Conservation (phyloP, 2,329 filamentous ascomycete genomes). For the Xylariales sp. region DNA sequence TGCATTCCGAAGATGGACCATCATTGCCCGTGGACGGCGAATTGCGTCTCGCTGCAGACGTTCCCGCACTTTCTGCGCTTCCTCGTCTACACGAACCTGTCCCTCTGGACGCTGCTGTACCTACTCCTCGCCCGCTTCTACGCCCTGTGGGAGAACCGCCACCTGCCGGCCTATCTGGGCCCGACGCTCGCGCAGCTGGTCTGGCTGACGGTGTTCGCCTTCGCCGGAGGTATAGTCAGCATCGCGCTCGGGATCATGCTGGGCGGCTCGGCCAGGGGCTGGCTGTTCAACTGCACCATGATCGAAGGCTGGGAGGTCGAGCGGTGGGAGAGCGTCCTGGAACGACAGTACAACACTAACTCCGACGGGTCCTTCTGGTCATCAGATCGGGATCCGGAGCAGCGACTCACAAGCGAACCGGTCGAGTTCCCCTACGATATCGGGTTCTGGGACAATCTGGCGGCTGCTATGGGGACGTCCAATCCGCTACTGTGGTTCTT, state of each 20-base stretch:
- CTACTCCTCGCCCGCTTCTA: conserved; percentile 57
- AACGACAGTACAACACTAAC: conserved; percentile 38
- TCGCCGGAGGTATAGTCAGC: conserved; percentile 54
- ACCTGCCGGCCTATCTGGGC: conserved; percentile 70
- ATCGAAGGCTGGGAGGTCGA: conserved; percentile 77
- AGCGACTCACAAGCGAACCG: conserved; percentile 48
- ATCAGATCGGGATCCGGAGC: conserved; percentile 27
- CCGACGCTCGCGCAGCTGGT: conserved; percentile 56
- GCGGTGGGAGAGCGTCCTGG: conserved; percentile 54
- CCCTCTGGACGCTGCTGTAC: conserved; percentile 57
- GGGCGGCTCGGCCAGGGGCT: conserved; percentile 54
- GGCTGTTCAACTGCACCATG: conserved; percentile 68
- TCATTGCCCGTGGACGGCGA: conserved; percentile 80
- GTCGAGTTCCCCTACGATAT: conserved; percentile 82
- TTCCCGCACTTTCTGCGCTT: conserved; percentile 82
- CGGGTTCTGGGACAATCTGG: conserved; percentile 68
- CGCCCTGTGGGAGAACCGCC: conserved; percentile 59
- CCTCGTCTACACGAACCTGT: conserved; percentile 61
- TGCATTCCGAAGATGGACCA: conserved; percentile 82
- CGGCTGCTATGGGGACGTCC: conserved; percentile 67
- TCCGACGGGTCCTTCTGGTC: conserved; percentile 29
- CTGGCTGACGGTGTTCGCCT: conserved; percentile 54
- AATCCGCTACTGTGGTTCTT: conserved; percentile 66
- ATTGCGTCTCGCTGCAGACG: conserved; percentile 77
- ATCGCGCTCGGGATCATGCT: conserved; percentile 63